Conservation (phyloP, 805 yeast genomes). For the Wickerhamomyces hampshirensis region DNA sequence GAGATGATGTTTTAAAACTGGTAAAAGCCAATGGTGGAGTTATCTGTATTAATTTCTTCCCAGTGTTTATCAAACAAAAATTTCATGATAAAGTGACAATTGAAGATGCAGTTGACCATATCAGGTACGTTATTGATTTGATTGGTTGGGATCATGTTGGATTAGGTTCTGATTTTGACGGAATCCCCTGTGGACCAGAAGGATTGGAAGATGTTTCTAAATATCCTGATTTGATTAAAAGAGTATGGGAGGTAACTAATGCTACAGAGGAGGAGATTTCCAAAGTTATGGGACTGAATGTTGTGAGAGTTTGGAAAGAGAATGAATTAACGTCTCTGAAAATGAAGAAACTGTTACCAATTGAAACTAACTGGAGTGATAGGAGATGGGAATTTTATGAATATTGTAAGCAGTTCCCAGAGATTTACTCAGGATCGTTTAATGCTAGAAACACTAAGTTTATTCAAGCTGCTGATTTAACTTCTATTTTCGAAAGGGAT, state of each 20-base stretch:
- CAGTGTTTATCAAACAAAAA: conserved; percentile 29
- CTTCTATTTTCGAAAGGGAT: background rate
- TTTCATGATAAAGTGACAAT: conserved; percentile 29
- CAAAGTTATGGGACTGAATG: conserved; percentile 41
- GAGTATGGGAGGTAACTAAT: conserved; percentile 27
- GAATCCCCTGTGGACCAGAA: conserved; percentile 43
- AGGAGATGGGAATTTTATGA: conserved; percentile 38
- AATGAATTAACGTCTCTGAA: conserved; percentile 29
- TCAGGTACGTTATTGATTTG: conserved; percentile 35
- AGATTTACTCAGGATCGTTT: conserved; percentile 31
- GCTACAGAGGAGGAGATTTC: conserved; percentile 42
- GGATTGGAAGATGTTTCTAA: conserved; percentile 53
- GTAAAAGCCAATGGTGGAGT: conserved; percentile 43
- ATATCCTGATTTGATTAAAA: conserved; percentile 43
- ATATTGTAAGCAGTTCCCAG: conserved; percentile 32
- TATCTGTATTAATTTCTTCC: conserved; percentile 42
- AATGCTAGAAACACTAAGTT: conserved; percentile 2
- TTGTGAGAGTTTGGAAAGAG: conserved; percentile 43
- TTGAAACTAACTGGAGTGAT: conserved; percentile 37
- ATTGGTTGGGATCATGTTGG: conserved; percentile 51
- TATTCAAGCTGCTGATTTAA: background rate
- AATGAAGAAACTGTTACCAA: conserved; percentile 21
- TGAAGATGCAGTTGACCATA: conserved; percentile 44
- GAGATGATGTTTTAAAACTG: conserved; percentile 38
- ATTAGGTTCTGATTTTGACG: conserved; percentile 50